These are phyloP conservation scores for Talaromyces sp. DNA, from an alignment of 2,329 filamentous ascomycete genomes.

Conservation along the genomic window DNA sequence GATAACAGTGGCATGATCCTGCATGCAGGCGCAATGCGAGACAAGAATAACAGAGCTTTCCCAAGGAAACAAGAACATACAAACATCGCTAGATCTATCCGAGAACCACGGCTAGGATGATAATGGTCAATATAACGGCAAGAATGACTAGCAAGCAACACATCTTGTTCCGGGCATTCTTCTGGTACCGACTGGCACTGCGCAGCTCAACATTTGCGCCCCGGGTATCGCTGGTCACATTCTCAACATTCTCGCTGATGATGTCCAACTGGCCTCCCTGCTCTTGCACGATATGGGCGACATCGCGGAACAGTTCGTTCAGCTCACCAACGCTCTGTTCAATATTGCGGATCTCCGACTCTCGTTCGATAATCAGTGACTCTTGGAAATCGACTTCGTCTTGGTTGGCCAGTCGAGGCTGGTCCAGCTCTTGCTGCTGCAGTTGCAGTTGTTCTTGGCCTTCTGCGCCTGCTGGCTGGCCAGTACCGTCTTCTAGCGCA, in stretches of 20 bases:
- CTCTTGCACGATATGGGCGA: conserved; percentile 94
- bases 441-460: conserved; percentile 7
- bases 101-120: conserved; percentile 79
- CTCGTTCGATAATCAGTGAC: conserved; percentile 87
- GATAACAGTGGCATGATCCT: background rate
- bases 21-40: background rate
- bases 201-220: conserved; percentile 82
- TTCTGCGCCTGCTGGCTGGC: conserved; percentile 36
- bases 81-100: conserved; percentile 44
- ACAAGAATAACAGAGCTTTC: background rate
- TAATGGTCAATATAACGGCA: conserved; percentile 80
- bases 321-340: conserved; percentile 93
- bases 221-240: conserved; percentile 71
- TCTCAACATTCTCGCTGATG: conserved; percentile 83
- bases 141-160: conserved; percentile 88
- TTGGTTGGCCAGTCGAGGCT: conserved; percentile 77
- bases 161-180: conserved; percentile 87
- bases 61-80: background rate
- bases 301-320: conserved; percentile 94
- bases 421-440: conserved; percentile 64
- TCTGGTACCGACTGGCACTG: conserved; percentile 86
- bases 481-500: conserved; percentile 60
- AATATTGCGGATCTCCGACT: conserved; percentile 94
- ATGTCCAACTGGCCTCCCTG: conserved; percentile 85
- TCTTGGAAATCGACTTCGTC: conserved; percentile 98